phyloP scores from a whole-genome alignment of 140 eudicot genomes.

The Oenanthe javanica region DNA sequence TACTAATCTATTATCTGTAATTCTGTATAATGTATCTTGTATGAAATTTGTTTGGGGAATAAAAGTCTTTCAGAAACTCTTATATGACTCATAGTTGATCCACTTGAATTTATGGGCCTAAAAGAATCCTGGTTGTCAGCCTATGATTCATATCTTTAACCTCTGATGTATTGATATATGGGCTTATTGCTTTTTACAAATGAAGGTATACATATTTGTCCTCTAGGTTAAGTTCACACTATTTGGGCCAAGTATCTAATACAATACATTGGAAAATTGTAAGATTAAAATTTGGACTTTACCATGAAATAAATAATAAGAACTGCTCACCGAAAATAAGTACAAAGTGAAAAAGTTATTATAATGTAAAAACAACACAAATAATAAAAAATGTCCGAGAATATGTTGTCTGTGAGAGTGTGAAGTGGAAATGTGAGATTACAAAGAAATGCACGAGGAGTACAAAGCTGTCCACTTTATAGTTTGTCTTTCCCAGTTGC shows the following conservation, averaged over 20 bases:
- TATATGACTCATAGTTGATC: not conserved
- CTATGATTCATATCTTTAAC: not conserved
- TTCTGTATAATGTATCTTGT: too few species aligned
- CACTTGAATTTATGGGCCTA: not conserved
- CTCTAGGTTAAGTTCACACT: too few species aligned
- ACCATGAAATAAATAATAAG: not conserved
- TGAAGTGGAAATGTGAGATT: not conserved
- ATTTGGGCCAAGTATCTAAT: too few species aligned
- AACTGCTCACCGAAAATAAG: not conserved
- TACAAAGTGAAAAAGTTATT: not conserved
- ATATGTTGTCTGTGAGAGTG: not conserved
- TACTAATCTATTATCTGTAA: too few species aligned
- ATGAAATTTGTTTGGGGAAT: not conserved
- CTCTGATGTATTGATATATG: not conserved
- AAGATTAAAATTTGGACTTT: not conserved
- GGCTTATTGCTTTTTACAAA: not conserved
- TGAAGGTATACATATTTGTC: not conserved
- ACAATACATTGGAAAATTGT: too few species aligned
- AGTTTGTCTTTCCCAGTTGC: not conserved
- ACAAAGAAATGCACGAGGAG: constrained; percentile 2
- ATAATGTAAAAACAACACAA: not conserved
- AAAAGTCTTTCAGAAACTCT: too few species aligned
- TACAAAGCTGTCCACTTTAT: not conserved
- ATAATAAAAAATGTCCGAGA: not conserved
- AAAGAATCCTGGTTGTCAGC: not conserved